Conservation (phyloP, 2,329 filamentous ascomycete genomes). For the Claviceps pusilla region DNA sequence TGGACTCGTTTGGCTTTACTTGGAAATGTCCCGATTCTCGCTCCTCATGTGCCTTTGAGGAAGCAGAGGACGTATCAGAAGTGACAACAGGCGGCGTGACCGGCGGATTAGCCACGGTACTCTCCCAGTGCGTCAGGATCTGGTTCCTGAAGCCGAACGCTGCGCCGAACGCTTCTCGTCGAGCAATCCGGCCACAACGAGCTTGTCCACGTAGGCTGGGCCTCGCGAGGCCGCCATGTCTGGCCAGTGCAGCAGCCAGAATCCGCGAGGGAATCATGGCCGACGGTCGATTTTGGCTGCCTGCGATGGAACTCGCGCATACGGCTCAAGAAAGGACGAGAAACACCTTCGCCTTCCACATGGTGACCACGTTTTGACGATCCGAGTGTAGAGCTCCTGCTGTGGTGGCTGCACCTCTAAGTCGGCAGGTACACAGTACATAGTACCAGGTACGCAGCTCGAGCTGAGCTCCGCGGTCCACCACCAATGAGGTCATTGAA, state of each 20-base stretch:
- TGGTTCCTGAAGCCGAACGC: not conserved
- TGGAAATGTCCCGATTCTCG: slow-evolving; percentile 69
- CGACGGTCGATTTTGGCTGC: not conserved
- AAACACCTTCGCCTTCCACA: not conserved
- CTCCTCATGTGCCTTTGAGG: slow-evolving; percentile 27
- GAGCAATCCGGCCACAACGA: not conserved
- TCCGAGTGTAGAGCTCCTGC: not conserved
- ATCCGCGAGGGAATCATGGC: slow-evolving; percentile 17
- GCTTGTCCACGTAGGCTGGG: not conserved
- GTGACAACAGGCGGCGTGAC: slow-evolving; percentile 1
- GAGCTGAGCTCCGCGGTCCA: not conserved
- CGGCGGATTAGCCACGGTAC: slow-evolving; percentile 6
- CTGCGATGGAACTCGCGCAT: not conserved
- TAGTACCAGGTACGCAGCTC: not conserved
- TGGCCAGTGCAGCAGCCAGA: slow-evolving; percentile 10
- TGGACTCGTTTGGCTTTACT: slow-evolving; percentile 59
- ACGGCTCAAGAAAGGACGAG: not conserved
- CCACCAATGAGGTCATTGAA: slow-evolving; percentile 9
- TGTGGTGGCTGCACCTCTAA: not conserved
- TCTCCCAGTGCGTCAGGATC: slow-evolving; percentile 10
- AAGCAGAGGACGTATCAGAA: slow-evolving; percentile 6
- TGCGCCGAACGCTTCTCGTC: not conserved
- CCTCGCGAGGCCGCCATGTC: slow-evolving; percentile 3
- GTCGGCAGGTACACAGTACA: too few relatives aligned
- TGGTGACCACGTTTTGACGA: not conserved